These are phyloP conservation scores for Podaxis carcinomalis DNA, from an alignment of 768 basidiomycete species.

Conservation along the genomic window DNA sequence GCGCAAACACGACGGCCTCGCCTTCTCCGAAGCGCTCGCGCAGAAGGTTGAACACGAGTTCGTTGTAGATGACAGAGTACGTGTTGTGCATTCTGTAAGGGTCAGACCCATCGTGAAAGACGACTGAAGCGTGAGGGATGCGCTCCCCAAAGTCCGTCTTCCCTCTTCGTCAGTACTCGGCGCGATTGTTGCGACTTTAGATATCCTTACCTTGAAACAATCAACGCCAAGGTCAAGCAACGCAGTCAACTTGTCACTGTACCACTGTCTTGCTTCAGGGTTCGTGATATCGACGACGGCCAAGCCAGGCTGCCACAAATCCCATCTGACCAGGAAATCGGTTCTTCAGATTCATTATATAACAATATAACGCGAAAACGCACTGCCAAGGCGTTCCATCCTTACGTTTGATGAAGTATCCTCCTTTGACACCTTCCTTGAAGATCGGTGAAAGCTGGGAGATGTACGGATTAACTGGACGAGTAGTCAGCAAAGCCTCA, in stretches of 20 bases:
- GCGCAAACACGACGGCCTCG: constrained; percentile 67
- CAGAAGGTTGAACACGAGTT: constrained; percentile 61
- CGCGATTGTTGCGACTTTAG: not conserved
- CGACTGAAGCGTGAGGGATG: constrained; percentile 61
- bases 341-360: not conserved
- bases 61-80: constrained; percentile 69
- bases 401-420: constrained; percentile 64
- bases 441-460: constrained; percentile 68
- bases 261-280: constrained; percentile 55
- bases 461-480: constrained; percentile 67
- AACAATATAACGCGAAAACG: constrained; percentile 23
- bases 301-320: constrained; percentile 33
- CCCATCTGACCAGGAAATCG: constrained; percentile 18
- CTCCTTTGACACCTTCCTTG: constrained; percentile 61
- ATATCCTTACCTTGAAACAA: constrained; percentile 47
- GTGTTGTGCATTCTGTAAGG: constrained; percentile 68
- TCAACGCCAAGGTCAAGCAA: constrained; percentile 55
- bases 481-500: not conserved
- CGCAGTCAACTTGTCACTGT: constrained; percentile 39
- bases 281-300: constrained; percentile 62
- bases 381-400: constrained; percentile 69
- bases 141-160: constrained; percentile 78
- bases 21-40: constrained; percentile 55
- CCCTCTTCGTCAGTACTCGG: not conserved
- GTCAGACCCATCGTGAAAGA: constrained; percentile 64